Conservation (phyloP, 1,139 yeast species). For the Debaryomyces nepalensis region DNA sequence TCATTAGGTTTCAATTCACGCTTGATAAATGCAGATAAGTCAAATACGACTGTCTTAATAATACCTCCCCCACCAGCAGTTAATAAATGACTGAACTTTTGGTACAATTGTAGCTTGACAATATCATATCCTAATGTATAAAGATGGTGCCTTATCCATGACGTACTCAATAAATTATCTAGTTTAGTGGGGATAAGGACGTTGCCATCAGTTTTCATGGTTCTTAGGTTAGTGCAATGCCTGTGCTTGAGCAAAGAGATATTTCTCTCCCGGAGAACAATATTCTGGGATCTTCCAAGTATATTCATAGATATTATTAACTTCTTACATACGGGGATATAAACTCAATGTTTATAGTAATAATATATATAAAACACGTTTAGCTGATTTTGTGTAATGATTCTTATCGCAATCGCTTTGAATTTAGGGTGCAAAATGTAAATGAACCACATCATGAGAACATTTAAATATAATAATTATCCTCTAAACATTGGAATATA, state of each 20-base stretch:
- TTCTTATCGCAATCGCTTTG: constrained; percentile 4
- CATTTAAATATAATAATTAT: neutral
- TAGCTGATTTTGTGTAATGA: constrained; percentile 6
- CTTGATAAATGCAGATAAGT: constrained; percentile 42
- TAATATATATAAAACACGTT: neutral
- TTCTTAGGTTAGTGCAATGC: neutral
- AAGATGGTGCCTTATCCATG: constrained; percentile 42
- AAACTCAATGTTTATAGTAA: neutral
- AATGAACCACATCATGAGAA: no score
- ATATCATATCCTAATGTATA: constrained; percentile 43
- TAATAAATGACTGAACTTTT: constrained; percentile 36
- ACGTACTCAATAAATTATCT: constrained; percentile 23
- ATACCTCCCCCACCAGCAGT: constrained; percentile 42
- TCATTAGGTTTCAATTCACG: constrained; percentile 28
- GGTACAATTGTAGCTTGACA: constrained; percentile 40
- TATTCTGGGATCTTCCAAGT: no score
- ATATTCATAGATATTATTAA: no score
- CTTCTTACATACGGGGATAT: neutral
- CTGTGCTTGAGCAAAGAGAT: neutral
- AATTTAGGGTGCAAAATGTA: constrained; percentile 10
- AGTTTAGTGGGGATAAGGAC: constrained; percentile 9
- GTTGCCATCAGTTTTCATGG: constrained; percentile 2
- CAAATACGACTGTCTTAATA: constrained; percentile 41
- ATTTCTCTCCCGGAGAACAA: neutral
- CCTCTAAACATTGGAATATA: neutral